These are phyloP conservation scores for Platanthera guangdongensis DNA, from an alignment of 106 monocot species.

Conservation along the genomic window DNA sequence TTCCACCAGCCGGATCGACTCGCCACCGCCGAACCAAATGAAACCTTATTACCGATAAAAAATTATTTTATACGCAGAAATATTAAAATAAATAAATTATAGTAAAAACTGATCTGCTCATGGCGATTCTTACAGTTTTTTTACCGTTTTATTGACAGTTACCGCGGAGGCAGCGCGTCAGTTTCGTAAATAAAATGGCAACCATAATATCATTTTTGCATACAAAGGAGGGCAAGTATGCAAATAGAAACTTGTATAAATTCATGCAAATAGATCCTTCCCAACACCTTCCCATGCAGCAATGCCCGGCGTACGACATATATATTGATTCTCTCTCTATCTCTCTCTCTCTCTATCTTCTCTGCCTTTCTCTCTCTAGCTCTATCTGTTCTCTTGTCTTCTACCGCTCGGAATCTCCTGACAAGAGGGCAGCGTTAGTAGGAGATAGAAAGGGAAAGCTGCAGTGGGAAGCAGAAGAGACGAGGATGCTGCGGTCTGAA, in stretches of 20 bases:
- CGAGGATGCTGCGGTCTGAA: conserved; percentile 2
- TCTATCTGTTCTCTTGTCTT: conserved; percentile 1
- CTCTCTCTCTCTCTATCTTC: neutral
- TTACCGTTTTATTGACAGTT: too few species aligned
- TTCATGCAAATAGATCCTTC: conserved; percentile 1
- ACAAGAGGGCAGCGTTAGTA: neutral
- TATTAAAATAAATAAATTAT: too few species aligned
- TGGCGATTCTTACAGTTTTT: too few species aligned
- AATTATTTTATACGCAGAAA: too few species aligned
- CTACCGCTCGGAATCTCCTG: conserved; percentile 6
- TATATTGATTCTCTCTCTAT: neutral
- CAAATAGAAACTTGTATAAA: neutral
- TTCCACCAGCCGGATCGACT: too few species aligned
- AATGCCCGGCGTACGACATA: neutral
- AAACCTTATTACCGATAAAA: too few species aligned
- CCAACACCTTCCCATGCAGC: neutral
- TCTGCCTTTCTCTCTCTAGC: neutral
- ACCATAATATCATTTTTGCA: neutral
- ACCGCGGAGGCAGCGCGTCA: too few species aligned
- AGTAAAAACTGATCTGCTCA: too few species aligned
- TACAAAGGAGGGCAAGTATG: neutral
- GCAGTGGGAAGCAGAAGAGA: neutral
- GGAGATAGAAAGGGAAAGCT: neutral
- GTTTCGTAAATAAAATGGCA: too few species aligned
- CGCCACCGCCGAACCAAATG: too few species aligned